These are phyloP conservation scores for Nannizziopsis arthrosporioides DNA, from an alignment of 2,329 filamentous ascomycete genomes.

Conservation along the genomic window DNA sequence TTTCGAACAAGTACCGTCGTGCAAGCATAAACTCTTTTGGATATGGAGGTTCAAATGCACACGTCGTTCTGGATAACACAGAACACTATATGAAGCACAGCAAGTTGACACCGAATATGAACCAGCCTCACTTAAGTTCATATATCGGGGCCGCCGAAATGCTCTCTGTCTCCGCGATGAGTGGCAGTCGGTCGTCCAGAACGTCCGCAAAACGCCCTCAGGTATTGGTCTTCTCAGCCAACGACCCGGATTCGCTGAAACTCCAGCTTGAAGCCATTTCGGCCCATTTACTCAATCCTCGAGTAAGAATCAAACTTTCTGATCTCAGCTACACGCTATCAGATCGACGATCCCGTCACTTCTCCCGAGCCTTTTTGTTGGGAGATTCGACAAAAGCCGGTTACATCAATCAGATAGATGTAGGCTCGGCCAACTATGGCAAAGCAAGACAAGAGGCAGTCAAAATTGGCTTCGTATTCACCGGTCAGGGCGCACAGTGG, in stretches of 20 bases:
- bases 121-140: no score
- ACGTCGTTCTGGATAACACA: conserved; percentile 11
- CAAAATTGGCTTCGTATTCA: conserved; percentile 17
- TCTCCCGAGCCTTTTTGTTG: not conserved
- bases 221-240: conserved; percentile 19
- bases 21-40: conserved; percentile 19
- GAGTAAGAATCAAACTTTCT: not conserved
- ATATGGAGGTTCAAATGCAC: conserved; percentile 13
- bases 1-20: not conserved
- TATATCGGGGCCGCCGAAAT: no score
- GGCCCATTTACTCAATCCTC: not conserved
- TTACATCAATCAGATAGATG: not conserved
- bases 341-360: not conserved
- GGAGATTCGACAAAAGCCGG: not conserved
- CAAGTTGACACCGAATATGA: no score
- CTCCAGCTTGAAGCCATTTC: conserved; percentile 6
- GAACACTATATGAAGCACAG: no score
- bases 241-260: conserved; percentile 16
- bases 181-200: not conserved
- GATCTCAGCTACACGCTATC: not conserved
- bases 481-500: conserved; percentile 20
- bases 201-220: not conserved
- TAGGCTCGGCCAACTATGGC: not conserved
- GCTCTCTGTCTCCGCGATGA: no score
- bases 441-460: not conserved